A percentile compares a stretch with the other conserved stretches of the same genome.
These are phyloP conservation scores for Taphrina pruni DNA, from an alignment of 1,139 yeast genomes.

Conservation along the genomic window DNA sequence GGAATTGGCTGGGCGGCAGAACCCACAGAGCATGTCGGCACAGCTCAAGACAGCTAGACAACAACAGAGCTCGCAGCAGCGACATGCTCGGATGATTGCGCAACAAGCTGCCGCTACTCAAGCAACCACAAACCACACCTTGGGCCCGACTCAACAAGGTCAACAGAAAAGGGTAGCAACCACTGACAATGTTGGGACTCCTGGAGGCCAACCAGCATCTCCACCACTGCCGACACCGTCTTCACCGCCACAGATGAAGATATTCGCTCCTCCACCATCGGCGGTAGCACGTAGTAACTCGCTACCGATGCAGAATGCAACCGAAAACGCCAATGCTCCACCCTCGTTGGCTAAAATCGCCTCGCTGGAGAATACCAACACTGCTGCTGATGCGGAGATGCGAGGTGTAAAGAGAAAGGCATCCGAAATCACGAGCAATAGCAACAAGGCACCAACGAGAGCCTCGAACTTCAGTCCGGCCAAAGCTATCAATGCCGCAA, in stretches of 20 bases:
- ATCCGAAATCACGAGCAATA: not conserved
- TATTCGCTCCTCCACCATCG: conserved; percentile 33
- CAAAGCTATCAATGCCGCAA: conserved; percentile 28
- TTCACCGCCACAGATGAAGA: conserved; percentile 40
- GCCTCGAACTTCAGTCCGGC: conserved; percentile 10
- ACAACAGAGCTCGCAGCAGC: conserved; percentile 26
- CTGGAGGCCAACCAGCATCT: conserved; percentile 17
- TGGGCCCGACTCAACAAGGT: not conserved
- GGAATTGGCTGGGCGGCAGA: conserved; percentile 32
- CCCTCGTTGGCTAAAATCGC: conserved; percentile 11
- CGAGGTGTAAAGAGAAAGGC: conserved; percentile 29
- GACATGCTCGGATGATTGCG: conserved; percentile 30
- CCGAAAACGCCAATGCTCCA: not conserved
- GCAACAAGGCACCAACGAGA: not conserved
- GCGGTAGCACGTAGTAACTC: conserved; percentile 16
- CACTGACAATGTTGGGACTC: conserved; percentile 17
- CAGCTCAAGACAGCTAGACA: conserved; percentile 31
- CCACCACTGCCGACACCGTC: conserved; percentile 34
- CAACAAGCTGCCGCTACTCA: conserved; percentile 38
- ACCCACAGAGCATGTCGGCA: conserved; percentile 34
- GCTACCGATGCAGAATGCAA: not conserved
- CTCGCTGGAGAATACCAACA: not conserved
- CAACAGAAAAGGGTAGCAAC: conserved; percentile 18
- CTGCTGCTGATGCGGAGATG: not conserved
- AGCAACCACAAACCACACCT: conserved; percentile 7